A percentile compares a stretch with the other conserved stretches of the same genome.
phyloP scores from a whole-genome alignment of 495 filamentous ascomycete species.

The Aspergillus haitiensis region DNA sequence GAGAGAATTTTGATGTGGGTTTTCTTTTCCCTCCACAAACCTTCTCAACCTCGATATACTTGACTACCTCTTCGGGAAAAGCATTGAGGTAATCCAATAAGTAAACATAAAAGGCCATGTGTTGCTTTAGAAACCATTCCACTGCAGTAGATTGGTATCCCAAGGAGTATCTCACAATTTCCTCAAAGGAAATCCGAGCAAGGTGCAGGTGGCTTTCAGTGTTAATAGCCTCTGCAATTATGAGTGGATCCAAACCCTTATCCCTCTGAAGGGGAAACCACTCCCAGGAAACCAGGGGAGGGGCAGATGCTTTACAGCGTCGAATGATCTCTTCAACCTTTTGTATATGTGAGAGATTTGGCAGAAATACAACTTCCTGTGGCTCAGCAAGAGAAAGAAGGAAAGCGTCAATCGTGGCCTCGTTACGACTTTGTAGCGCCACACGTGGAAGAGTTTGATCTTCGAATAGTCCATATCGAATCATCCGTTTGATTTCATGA shows the following conservation, averaged over 20 bases:
- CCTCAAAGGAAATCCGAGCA: constrained; percentile 41
- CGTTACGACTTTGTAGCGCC: constrained; percentile 36
- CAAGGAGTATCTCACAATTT: constrained; percentile 42
- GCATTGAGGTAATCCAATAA: constrained; percentile 36
- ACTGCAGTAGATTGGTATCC: constrained; percentile 35
- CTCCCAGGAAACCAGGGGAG: constrained; percentile 35
- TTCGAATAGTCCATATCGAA: constrained; percentile 40
- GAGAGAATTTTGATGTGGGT: not conserved
- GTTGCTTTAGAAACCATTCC: constrained; percentile 47
- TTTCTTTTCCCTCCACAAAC: constrained; percentile 22
- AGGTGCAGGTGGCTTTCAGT: constrained; percentile 49
- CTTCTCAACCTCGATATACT: constrained; percentile 41
- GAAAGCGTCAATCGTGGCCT: constrained; percentile 36
- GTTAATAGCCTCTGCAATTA: constrained; percentile 41
- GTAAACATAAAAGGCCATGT: constrained; percentile 41
- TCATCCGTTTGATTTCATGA: constrained; percentile 39
- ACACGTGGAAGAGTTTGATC: constrained; percentile 39
- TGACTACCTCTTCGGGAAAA: constrained; percentile 36
- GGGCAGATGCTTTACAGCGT: constrained; percentile 28
- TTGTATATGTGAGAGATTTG: constrained; percentile 37
- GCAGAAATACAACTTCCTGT: constrained; percentile 31
- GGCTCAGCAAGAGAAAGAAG: constrained; percentile 31
- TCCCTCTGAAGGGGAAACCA: constrained; percentile 39
- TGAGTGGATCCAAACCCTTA: constrained; percentile 21
- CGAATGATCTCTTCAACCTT: constrained; percentile 48